Base-by-base conservation (phyloP, 2,329 filamentous ascomycete genomes). In the Pezicula carpinea region DNA sequence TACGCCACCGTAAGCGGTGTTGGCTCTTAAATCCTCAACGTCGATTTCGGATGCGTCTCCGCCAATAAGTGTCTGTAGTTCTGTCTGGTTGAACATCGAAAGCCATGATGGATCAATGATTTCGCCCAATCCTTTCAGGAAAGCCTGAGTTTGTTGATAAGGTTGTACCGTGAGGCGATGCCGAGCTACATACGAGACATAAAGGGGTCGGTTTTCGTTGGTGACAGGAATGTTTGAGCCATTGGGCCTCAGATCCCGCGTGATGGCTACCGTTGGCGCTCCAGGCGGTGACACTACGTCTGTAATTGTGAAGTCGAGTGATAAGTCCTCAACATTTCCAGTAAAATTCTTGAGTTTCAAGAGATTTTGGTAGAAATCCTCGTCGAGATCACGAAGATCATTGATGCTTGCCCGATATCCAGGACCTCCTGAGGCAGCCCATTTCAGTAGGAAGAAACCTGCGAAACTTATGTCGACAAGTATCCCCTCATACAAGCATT, bases 401-500 rank as follows among this genome's bases (percentile, higher is more conserved):
- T 99, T 96, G 59, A 99, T 79, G 55, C 88, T 96, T n/a, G 90
- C 87, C 43, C 90, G 86, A 69, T 95, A 96, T 8, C 81, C 79
- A 10, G 82, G 78, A 29, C 82, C 74, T 14, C 76, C 75, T 10
- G 85, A 83, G 44, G 92, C 77, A 2, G 90, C 82, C 93, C 93
- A 99, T 64, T 97, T 96, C 50, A 96, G 79, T 6, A 99, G 77
- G 69, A 99, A 99, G 71, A 99, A 99, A 0, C 88, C 85, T 1
- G 92, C 91, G 71, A 99, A 99, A 43, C 82, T 82, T 50, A 96
- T 84, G 66, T 99, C 91, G 39, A 97, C 84, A 3, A 99, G 76
- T 38, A 99, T 97, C 1, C 91, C 91, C 69, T 99, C 93, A 62
- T 99, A 99, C 60, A 99, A 74, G 67, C 93, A 99, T 65, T 99